Percentiles rank a stretch among this genome's conserved stretches.
Conservation (phyloP, 2,329 filamentous ascomycete genomes). For the Sporothrix pallida region DNA sequence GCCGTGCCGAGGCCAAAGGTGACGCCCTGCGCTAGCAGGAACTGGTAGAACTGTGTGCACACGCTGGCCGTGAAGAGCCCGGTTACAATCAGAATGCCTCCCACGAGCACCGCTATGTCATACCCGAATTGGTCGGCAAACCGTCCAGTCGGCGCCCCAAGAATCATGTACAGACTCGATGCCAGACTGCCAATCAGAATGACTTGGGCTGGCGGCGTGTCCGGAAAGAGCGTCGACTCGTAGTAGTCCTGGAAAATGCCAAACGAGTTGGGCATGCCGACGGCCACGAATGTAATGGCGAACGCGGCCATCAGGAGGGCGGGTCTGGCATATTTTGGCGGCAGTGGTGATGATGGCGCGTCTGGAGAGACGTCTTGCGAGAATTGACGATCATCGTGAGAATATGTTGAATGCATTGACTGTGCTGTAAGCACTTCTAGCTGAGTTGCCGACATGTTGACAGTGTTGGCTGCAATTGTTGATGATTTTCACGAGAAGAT, state of each 20-base stretch:
- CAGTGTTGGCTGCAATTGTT: not conserved
- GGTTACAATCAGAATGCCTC: not conserved
- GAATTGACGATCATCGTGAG: not conserved
- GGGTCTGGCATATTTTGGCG: not conserved
- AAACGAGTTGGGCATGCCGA: constrained; percentile 25
- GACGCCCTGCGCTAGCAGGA: constrained; percentile 4
- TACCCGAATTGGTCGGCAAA: constrained; percentile 9
- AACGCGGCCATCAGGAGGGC: constrained; percentile 13
- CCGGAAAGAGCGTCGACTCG: not conserved
- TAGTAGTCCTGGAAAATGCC: constrained; percentile 24
- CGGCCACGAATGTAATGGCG: constrained; percentile 12
- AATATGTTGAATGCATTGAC: too few species aligned
- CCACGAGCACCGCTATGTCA: not conserved
- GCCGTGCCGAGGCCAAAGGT: constrained; percentile 5
- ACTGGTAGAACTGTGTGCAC: constrained; percentile 7
- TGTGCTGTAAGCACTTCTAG: not conserved
- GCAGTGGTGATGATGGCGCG: not conserved
- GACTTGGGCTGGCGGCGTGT: constrained; percentile 1
- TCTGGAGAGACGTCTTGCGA: not conserved
- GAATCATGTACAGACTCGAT: constrained; percentile 5
- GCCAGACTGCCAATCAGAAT: not conserved
- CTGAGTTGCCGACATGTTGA: constrained; percentile 12
- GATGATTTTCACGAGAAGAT: too few species aligned
- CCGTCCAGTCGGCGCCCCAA: constrained; percentile 4
- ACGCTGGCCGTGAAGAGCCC: not conserved